Base-by-base conservation (phyloP, 441 rosid species). In the Hypseocharis bilobata region DNA sequence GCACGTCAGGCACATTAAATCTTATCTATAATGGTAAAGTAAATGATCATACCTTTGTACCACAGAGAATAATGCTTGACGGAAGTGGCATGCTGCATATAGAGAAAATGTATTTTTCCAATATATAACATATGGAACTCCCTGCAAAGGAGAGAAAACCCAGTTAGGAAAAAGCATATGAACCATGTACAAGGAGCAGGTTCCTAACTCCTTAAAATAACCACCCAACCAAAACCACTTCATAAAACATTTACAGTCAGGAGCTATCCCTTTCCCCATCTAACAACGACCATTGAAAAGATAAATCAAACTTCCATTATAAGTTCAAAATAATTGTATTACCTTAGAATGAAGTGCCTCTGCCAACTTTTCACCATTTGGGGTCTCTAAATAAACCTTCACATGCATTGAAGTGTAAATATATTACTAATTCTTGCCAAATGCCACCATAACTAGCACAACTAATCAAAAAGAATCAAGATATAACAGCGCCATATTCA, bases 321-420 rank as follows among this genome's bases (percentile, higher is more conserved):
- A 47, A 47, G 1, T 16, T 17, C 34, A 56, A 54, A n/a, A 62
- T 55, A 63, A 52, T 17, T 8, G n/a, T 52, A 60, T 70, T 72
- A 92, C 97, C 98, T 85, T 85, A 25, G 86, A 80, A 67, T 91
- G 86, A 80, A 93, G 96, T 56, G 93, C 87, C 77, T 84, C 88
- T 10, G 97, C 99, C 70, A 86, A 70, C 32, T 83, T 79, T 82
- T 91, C 96, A 70, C 96, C 89, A 70, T 79, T 74, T 11, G 96
- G 86, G 60, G 76, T 76, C 85, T 91, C 99, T 71, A 93, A 78
- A 74, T 91, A 93, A 69, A 89, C 95, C 98, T 93, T 78, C 27
- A 72, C 30, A 64, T 34, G 60, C 22, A 67, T 62, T 32, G 57
- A 64, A 44, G 11, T 59, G 29, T 34, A 69, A 5, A 66, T 45